Conservation (phyloP, 169 alveolate genomes). For the Plasmodium chabaudi region DNA sequence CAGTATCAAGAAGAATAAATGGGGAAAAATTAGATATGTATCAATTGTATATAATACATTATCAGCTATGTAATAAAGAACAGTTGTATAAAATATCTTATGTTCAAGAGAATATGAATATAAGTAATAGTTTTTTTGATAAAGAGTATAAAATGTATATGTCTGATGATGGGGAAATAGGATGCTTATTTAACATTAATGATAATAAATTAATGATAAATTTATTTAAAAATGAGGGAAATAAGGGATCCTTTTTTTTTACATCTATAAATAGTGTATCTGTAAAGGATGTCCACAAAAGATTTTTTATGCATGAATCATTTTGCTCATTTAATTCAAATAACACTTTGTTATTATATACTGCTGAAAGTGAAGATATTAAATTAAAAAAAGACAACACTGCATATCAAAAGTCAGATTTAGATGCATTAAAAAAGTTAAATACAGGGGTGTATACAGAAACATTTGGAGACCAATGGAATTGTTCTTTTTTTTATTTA, state of each 20-base stretch:
- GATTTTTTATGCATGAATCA: conserved; percentile 35
- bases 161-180: conserved; percentile 61
- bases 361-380: conserved; percentile 66
- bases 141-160: conserved; percentile 62
- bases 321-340: conserved; percentile 63
- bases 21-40: conserved; percentile 22
- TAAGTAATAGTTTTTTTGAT: conserved; percentile 55
- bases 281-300: conserved; percentile 45
- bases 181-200: conserved; percentile 53
- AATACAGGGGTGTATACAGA: conserved; percentile 55
- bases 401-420: conserved; percentile 2
- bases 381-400: conserved; percentile 29
- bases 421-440: conserved; percentile 38
- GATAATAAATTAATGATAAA: conserved; percentile 61
- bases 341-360: conserved; percentile 55
- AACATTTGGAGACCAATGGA: conserved; percentile 70
- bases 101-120: conserved; percentile 44
- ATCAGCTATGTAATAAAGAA: conserved; percentile 62
- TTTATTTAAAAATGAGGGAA: conserved; percentile 44
- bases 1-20: conserved; percentile 19
- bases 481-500: conserved; percentile 57
- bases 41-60: conserved; percentile 61
- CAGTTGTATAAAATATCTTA: conserved; percentile 64
- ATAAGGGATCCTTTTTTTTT: conserved; percentile 20
- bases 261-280: conserved; percentile 43